Evolutionary conservation across 2,329 filamentous ascomycete genomes (phyloP), one percentile per base, ranked within the genome.

Genomic region (Fusarium staphyleae): DNA sequence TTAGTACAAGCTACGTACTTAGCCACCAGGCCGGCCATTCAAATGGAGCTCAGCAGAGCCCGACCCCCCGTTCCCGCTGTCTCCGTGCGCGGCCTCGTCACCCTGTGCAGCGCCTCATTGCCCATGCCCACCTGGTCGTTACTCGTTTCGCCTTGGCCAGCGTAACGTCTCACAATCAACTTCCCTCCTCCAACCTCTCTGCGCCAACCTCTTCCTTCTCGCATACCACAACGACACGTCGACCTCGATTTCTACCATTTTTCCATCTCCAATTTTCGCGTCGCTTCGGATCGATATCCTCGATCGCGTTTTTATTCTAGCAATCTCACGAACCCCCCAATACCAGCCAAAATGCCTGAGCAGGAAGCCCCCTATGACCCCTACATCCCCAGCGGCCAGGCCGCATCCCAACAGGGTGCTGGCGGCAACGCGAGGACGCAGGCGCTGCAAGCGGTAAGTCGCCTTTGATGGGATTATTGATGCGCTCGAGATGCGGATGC

Each of bases 361-460:
- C 75, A 79, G 65, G 79, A 83, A 53, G 77, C 81, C 72, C 90
- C 90, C 66, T 96, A 96, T 77, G 91, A 96, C 77, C 91, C 91
- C 61, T 96, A 95, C 78, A 93, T 93, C 75, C 91, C 91, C 71
- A 85, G 84, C 72, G 86, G 86, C 75, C 81, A 82, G 75, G 74
- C 77, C 57, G 74, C 65, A 47, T 69, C 67, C 53, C 74, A 75
- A 53, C 74, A 77, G 73, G 76, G 69, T 57, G 71, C 65, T 69
- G 76, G 71, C 63, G 81, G 75, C 63, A 83, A 76, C 72, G 74
- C 75, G 56, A 75, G 83, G 73, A 80, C 83, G 48, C 78, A 81
- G 63, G 89, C 88, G 62, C 83, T 96, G 66, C 91, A 96, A 84
- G 88, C 88, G 77, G 91, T 96, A 88, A 81, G 90, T 72, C 50